Evolutionary conservation across 805 yeast genomes (phyloP).

Genomic region (Starmerella davenportii): DNA sequence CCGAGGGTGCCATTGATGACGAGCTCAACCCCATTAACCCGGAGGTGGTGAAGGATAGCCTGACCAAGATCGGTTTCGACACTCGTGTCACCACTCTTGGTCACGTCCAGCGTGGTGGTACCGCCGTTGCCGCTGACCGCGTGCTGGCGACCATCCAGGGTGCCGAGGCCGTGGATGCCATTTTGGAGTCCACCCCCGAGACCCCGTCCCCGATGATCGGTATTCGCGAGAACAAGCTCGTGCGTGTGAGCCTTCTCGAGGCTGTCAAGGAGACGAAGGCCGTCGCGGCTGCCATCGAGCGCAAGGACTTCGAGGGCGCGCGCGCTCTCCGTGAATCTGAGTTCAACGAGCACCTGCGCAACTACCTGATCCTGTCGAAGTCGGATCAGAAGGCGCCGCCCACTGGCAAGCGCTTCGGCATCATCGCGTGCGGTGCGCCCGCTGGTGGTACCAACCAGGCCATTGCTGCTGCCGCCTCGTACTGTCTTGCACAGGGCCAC

Average conservation of each 20-base stretch:
- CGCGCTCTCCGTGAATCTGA: constrained; percentile 75
- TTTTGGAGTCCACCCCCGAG: constrained; percentile 67
- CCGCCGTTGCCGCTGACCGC: constrained; percentile 91
- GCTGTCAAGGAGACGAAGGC: constrained; percentile 72
- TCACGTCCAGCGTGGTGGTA: constrained; percentile 97
- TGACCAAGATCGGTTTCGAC: constrained; percentile 74
- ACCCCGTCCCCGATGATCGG: constrained; percentile 94
- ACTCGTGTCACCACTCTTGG: constrained; percentile 91
- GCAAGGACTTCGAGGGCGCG: constrained; percentile 68
- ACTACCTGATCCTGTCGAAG: constrained; percentile 52
- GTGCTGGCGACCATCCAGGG: constrained; percentile 88
- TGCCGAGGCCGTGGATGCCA: constrained; percentile 91
- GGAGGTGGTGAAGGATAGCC: constrained; percentile 60
- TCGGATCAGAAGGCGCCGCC: constrained; percentile 34
- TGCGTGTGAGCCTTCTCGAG: constrained; percentile 69
- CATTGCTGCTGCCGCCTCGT: constrained; percentile 72
- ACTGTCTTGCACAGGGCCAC: constrained; percentile 81
- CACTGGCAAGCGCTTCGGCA: constrained; percentile 45
- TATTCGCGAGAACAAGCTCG: constrained; percentile 68
- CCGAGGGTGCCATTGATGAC: constrained; percentile 88
- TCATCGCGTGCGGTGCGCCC: constrained; percentile 90
- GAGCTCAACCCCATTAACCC: constrained; percentile 67
- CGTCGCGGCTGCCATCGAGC: constrained; percentile 77
- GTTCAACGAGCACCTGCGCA: constrained; percentile 60
- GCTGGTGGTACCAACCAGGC: constrained; percentile 94